phyloP scores from a whole-genome alignment of 1,139 yeast genomes.

The Geotrichum restrictum region DNA sequence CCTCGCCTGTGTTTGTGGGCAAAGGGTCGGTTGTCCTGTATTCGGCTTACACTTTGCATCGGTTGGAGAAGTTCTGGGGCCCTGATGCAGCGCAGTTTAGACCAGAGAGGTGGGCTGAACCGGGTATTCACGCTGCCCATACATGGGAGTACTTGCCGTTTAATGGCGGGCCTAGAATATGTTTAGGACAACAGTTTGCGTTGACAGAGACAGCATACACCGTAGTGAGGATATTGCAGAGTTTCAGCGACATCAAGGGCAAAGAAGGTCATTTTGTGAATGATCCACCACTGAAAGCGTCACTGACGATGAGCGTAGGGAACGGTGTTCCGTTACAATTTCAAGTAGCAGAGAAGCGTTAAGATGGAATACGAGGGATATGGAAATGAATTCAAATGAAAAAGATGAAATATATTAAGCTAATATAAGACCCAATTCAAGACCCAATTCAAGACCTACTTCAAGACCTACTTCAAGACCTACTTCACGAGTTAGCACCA shows the following conservation, averaged over 20 bases:
- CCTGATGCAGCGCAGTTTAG: constrained; percentile 47
- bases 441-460: too few species aligned
- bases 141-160: constrained; percentile 42
- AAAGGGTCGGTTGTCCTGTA: constrained; percentile 50
- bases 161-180: constrained; percentile 59
- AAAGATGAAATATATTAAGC: constrained; percentile 3
- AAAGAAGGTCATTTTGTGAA: background rate
- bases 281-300: background rate
- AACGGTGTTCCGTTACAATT: constrained; percentile 38
- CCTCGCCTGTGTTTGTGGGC: constrained; percentile 44
- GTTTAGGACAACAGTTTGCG: constrained; percentile 59
- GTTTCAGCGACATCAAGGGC: constrained; percentile 29
- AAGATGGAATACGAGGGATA: constrained; percentile 32
- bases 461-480: too few species aligned
- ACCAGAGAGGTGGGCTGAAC: constrained; percentile 52
- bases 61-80: constrained; percentile 46
- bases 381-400: too few species aligned
- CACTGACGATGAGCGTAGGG: constrained; percentile 16
- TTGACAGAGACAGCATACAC: constrained; percentile 54
- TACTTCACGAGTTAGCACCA: too few species aligned
- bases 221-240: constrained; percentile 45
- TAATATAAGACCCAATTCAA: too few species aligned
- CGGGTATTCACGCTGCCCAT: constrained; percentile 26
- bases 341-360: constrained; percentile 48
- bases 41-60: constrained; percentile 46